Percentiles rank a stretch among this genome's conserved stretches.
Evolutionary conservation across 768 basidiomycete genomes (phyloP).

Genomic region (Russula olivacea): DNA sequence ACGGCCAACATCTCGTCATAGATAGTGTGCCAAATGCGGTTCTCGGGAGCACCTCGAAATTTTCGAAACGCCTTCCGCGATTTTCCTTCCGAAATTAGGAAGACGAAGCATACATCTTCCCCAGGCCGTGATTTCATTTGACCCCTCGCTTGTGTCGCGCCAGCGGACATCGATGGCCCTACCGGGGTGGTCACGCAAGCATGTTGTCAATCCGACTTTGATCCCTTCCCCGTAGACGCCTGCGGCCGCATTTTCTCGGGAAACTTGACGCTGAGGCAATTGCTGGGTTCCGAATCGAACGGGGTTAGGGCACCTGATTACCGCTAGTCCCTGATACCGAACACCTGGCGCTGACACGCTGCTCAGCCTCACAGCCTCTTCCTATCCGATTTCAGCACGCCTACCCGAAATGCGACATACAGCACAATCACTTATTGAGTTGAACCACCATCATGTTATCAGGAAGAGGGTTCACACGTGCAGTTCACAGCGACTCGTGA

Average conservation of each 20-base stretch:
- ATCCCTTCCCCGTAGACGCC: constrained; percentile 2
- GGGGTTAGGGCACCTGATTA: constrained; percentile 16
- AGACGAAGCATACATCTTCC: constrained; percentile 2
- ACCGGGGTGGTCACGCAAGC: neutral
- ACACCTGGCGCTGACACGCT: neutral
- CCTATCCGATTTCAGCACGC: neutral
- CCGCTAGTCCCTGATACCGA: constrained; percentile 17
- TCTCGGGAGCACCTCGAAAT: neutral
- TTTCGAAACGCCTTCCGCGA: constrained; percentile 2
- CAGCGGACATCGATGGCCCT: constrained; percentile 4
- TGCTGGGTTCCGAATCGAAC: constrained; percentile 18
- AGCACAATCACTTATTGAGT: neutral
- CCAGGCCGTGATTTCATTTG: constrained; percentile 2
- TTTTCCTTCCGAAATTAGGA: constrained; percentile 11
- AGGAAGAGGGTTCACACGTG: constrained; percentile 17
- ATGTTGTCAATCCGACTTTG: constrained; percentile 1
- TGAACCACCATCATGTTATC: constrained; percentile 4
- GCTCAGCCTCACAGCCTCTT: neutral
- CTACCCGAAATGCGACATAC: neutral
- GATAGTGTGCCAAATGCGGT: neutral
- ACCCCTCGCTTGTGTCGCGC: constrained; percentile 2
- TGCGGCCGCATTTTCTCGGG: constrained; percentile 4
- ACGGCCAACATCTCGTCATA: neutral
- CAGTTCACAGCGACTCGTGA: neutral
- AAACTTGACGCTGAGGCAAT: constrained; percentile 8